A percentile compares a stretch with the other conserved stretches of the same genome.
Evolutionary conservation across 169 alveolate species (phyloP).

Genomic region (Plasmodium fragile): DNA sequence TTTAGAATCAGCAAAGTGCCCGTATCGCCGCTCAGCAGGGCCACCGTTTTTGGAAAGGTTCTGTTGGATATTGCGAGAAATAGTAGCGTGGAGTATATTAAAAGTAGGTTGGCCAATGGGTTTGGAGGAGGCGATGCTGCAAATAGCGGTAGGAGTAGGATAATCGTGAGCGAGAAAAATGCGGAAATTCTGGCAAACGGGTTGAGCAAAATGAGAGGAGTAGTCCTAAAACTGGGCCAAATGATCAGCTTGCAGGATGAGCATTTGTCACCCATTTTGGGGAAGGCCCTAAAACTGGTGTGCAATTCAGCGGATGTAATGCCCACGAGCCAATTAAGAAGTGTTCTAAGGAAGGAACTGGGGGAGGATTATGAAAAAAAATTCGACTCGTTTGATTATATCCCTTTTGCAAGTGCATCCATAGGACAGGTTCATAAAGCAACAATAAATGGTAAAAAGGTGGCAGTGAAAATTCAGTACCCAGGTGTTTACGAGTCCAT

Average conservation of each 20-base stretch:
- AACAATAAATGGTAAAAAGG: constrained; percentile 73
- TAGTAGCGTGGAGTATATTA: constrained; percentile 66
- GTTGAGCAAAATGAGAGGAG: constrained; percentile 93
- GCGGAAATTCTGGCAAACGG: constrained; percentile 85
- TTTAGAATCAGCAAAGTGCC: constrained; percentile 61
- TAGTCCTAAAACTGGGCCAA: constrained; percentile 89
- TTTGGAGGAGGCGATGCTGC: background rate
- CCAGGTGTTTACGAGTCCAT: constrained; percentile 87
- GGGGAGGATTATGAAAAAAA: constrained; percentile 90
- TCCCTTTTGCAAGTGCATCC: constrained; percentile 90
- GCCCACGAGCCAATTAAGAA: constrained; percentile 89
- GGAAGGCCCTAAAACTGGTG: constrained; percentile 91
- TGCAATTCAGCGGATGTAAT: constrained; percentile 94
- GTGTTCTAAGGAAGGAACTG: constrained; percentile 88
- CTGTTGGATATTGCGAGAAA: constrained; percentile 61
- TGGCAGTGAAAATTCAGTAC: constrained; percentile 85
- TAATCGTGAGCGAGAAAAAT: constrained; percentile 75
- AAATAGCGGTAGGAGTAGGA: background rate
- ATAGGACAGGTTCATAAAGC: constrained; percentile 88
- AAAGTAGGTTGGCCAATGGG: constrained; percentile 4
- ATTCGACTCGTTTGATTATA: constrained; percentile 81
- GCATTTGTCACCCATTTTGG: constrained; percentile 89
- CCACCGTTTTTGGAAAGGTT: constrained; percentile 60
- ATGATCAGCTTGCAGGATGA: constrained; percentile 91
- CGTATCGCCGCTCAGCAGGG: constrained; percentile 63